phyloP scores from a whole-genome alignment of 805 yeast species.

The Saccharomycopsis capsularis region DNA sequence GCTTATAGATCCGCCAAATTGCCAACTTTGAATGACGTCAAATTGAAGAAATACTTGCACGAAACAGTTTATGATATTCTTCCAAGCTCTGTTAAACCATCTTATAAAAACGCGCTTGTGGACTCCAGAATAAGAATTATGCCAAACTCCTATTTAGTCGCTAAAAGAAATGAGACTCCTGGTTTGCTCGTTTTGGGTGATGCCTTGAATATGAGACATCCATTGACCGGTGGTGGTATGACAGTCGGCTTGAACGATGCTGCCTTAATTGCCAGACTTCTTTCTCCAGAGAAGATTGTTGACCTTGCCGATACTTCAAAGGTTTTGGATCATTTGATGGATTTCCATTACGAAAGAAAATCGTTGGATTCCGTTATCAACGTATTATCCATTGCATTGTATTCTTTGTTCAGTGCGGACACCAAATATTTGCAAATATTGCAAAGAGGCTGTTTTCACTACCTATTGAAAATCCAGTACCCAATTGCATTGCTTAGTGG shows the following conservation, averaged over 20 bases:
- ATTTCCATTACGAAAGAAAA: constrained; percentile 76
- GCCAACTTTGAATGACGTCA: constrained; percentile 57
- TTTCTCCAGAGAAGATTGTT: constrained; percentile 47
- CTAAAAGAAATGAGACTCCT: constrained; percentile 57
- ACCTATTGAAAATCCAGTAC: constrained; percentile 67
- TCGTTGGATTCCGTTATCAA: constrained; percentile 76
- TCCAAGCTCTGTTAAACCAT: constrained; percentile 58
- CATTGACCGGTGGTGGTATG: constrained; percentile 99
- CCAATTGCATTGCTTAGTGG: constrained; percentile 87
- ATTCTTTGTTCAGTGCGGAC: constrained; percentile 86
- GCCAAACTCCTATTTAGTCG: constrained; percentile 92
- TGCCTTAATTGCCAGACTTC: constrained; percentile 53
- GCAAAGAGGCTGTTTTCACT: constrained; percentile 83
- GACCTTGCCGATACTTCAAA: constrained; percentile 51
- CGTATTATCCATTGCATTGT: constrained; percentile 84
- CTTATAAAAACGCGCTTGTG: constrained; percentile 59
- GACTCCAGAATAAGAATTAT: constrained; percentile 61
- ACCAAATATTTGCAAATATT: constrained; percentile 54
- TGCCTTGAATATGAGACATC: constrained; percentile 95
- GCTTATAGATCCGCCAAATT: constrained; percentile 70
- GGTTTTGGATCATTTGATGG: constrained; percentile 49
- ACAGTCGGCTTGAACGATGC: constrained; percentile 92
- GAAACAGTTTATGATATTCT: constrained; percentile 56
- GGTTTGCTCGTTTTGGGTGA: constrained; percentile 88
- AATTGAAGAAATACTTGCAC: constrained; percentile 52